A percentile compares a stretch with the other conserved stretches of the same genome.
phyloP scores from a whole-genome alignment of 1,139 yeast genomes.

The Debaryomyces sp. region DNA sequence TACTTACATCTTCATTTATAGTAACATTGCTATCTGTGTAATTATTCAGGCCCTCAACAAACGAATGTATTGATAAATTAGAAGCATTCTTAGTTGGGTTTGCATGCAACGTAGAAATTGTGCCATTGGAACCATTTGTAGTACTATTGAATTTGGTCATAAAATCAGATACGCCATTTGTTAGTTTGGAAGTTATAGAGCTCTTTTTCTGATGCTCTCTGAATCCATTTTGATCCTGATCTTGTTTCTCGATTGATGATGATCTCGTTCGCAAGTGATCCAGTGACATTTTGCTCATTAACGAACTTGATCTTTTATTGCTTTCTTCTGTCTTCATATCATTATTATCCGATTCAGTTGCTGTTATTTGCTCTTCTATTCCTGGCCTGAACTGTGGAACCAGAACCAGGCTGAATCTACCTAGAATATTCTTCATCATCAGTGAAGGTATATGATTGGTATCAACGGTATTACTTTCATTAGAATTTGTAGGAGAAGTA shows the following conservation, averaged over 20 bases:
- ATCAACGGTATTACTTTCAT: slow-evolving; percentile 11
- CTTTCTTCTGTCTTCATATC: slow-evolving; percentile 2
- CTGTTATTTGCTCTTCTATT: slow-evolving; percentile 6
- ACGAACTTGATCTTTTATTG: slow-evolving; percentile 29
- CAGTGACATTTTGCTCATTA: slow-evolving; percentile 37
- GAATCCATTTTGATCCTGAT: background rate
- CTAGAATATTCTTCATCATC: slow-evolving; percentile 42
- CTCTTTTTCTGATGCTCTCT: slow-evolving; percentile 22
- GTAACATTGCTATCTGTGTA: slow-evolving; percentile 13
- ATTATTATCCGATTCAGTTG: slow-evolving; percentile 9
- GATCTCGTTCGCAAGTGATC: slow-evolving; percentile 41
- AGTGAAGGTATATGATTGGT: slow-evolving; percentile 22
- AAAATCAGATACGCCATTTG: slow-evolving; percentile 44
- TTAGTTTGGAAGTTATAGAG: slow-evolving; percentile 42
- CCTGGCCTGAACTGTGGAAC: slow-evolving; percentile 21
- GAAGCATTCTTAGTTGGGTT: slow-evolving; percentile 26
- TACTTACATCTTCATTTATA: background rate
- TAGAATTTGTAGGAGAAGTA: slow-evolving; percentile 14
- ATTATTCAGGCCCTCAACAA: slow-evolving; percentile 26
- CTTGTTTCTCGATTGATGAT: slow-evolving; percentile 33
- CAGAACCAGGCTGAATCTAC: slow-evolving; percentile 35
- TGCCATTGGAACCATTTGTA: slow-evolving; percentile 4
- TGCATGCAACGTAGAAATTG: slow-evolving; percentile 5
- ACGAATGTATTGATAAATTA: slow-evolving; percentile 34
- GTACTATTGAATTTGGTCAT: slow-evolving; percentile 42